These are phyloP conservation scores for Citrullus amarus DNA, from an alignment of 306 rosid genomes.

Conservation along the genomic window DNA sequence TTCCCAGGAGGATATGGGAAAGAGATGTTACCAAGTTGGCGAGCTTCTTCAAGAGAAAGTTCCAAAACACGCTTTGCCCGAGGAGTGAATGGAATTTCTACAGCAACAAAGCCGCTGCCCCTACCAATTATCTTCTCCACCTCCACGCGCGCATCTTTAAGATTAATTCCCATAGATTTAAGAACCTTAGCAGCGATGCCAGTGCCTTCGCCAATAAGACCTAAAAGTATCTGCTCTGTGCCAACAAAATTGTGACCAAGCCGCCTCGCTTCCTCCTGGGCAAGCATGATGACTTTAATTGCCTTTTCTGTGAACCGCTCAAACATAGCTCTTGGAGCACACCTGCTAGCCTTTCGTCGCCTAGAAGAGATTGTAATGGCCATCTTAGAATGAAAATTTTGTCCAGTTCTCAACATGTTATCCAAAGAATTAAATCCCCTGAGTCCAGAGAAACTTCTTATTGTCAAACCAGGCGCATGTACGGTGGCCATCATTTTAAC, in stretches of 20 bases:
- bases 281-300: constrained; percentile 92
- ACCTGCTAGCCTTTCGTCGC: constrained; percentile 45
- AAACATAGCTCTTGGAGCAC: constrained; percentile 81
- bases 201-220: constrained; percentile 97
- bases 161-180: constrained; percentile 94
- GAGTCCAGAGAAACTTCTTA: constrained; percentile 58
- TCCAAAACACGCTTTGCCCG: constrained; percentile 98
- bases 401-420: constrained; percentile 38
- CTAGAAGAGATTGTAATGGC: constrained; percentile 33
- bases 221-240: constrained; percentile 95
- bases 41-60: constrained; percentile 95
- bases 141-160: constrained; percentile 95
- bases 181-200: constrained; percentile 97
- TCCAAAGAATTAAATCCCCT: constrained; percentile 56
- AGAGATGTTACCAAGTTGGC: constrained; percentile 70
- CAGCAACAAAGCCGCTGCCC: constrained; percentile 98
- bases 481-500: constrained; percentile 43
- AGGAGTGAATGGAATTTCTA: constrained; percentile 94
- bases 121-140: constrained; percentile 99
- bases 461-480: constrained; percentile 36
- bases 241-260: constrained; percentile 99
- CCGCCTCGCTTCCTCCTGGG: constrained; percentile 97
- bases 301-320: constrained; percentile 98
- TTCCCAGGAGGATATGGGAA: not conserved
- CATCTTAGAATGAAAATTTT: constrained; percentile 49